Conservation (phyloP, 2,329 filamentous ascomycete genomes). For the Trichoderma atrobrunneum region DNA sequence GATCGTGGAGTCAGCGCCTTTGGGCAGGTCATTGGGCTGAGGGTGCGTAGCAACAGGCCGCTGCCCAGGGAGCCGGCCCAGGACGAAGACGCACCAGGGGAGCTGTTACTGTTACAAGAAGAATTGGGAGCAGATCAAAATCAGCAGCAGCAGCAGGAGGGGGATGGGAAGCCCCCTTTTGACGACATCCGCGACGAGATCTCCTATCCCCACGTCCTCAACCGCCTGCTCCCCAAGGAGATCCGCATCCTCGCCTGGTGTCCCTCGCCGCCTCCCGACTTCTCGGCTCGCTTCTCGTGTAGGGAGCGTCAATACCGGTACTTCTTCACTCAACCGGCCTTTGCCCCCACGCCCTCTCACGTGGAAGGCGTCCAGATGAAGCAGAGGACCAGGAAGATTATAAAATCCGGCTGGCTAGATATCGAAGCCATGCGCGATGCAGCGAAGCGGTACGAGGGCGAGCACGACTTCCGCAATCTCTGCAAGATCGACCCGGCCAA, state of each 20-base stretch:
- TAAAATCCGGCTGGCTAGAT: conserved; percentile 75
- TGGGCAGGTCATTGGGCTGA: conserved; percentile 85
- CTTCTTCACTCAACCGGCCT: conserved; percentile 95
- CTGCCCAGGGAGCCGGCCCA: conserved; percentile 37
- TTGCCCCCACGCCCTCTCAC: conserved; percentile 55
- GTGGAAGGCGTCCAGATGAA: conserved; percentile 22
- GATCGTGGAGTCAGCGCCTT: conserved; percentile 94
- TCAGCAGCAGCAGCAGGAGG: not conserved
- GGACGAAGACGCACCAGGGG: not conserved
- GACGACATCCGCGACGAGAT: conserved; percentile 78
- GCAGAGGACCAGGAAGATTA: conserved; percentile 11
- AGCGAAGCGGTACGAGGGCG: conserved; percentile 74
- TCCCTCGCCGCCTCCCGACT: conserved; percentile 71
- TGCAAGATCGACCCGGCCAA: conserved; percentile 92
- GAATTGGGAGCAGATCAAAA: conserved; percentile 5
- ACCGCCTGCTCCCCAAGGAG: conserved; percentile 81
- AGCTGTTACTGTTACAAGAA: not conserved
- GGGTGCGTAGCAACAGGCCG: conserved; percentile 76
- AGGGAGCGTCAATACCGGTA: conserved; percentile 89
- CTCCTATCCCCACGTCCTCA: conserved; percentile 77
- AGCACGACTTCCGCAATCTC: conserved; percentile 94
- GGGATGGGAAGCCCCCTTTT: conserved; percentile 35
- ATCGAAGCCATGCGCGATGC: conserved; percentile 82
- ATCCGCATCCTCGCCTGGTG: conserved; percentile 94
- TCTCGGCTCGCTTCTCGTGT: conserved; percentile 91